Percentiles rank a stretch among this genome's conserved stretches.
Evolutionary conservation across 805 yeast species (phyloP).

Genomic region (Suhomyces pyralidae): DNA sequence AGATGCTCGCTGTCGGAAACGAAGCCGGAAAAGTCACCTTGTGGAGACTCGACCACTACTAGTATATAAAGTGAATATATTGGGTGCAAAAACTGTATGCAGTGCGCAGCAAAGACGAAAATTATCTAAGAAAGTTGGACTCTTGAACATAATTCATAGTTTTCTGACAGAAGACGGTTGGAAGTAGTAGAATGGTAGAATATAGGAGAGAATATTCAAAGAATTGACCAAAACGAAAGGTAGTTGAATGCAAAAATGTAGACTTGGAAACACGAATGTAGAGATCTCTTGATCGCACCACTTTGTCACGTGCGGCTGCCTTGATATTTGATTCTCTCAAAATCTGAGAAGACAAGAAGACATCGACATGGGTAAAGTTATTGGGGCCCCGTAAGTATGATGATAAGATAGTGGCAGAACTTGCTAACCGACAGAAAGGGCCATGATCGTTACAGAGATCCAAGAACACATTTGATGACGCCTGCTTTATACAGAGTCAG

Average conservation of each 20-base stretch:
- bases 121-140: no score
- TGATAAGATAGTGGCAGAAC: no score
- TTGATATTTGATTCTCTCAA: background rate
- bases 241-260: no score
- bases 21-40: constrained; percentile 87
- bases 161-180: no score
- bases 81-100: background rate
- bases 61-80: constrained; percentile 4
- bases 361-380: constrained; percentile 12
- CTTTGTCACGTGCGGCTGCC: background rate
- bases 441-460: constrained; percentile 51
- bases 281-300: background rate
- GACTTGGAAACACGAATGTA: no score
- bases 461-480: constrained; percentile 78
- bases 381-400: constrained; percentile 16
- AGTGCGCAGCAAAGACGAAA: background rate
- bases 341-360: background rate
- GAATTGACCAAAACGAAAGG: no score
- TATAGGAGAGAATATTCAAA: no score
- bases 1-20: constrained; percentile 85
- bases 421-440: constrained; percentile 32
- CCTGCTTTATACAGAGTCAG: constrained; percentile 92
- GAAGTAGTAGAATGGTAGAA: no score
- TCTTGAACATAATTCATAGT: no score
- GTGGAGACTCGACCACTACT: constrained; percentile 81